phyloP scores from a whole-genome alignment of 2,329 filamentous ascomycete species.

The Capronia americana region DNA sequence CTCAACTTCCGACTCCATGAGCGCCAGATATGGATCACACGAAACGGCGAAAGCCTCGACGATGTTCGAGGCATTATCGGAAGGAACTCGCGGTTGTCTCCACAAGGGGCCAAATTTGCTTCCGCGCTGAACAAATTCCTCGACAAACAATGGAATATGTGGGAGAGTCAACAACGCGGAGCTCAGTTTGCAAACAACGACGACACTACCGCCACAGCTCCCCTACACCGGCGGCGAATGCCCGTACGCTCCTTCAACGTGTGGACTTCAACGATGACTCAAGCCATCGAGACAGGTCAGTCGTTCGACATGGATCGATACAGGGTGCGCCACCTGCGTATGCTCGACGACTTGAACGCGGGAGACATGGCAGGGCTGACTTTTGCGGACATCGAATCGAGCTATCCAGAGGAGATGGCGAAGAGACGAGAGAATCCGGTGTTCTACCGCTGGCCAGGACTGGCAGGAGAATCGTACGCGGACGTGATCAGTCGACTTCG shows the following conservation, averaged over 20 bases:
- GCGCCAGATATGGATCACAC: slow-evolving; percentile 95
- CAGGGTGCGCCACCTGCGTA: slow-evolving; percentile 95
- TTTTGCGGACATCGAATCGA: slow-evolving; percentile 81
- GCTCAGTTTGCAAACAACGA: background rate
- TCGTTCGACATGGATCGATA: slow-evolving; percentile 94
- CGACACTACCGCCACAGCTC: background rate
- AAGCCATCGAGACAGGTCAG: slow-evolving; percentile 83
- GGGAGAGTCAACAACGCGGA: slow-evolving; percentile 66
- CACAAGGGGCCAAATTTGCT: slow-evolving; percentile 79
- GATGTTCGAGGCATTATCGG: slow-evolving; percentile 88
- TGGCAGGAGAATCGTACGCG: slow-evolving; percentile 93
- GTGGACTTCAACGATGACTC: slow-evolving; percentile 97
- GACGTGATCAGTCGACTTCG: slow-evolving; percentile 94
- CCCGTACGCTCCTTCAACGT: slow-evolving; percentile 74
- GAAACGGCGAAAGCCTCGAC: slow-evolving; percentile 88
- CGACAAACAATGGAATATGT: slow-evolving; percentile 76
- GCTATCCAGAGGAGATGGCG: slow-evolving; percentile 78
- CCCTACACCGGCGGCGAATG: slow-evolving; percentile 58
- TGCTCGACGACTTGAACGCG: slow-evolving; percentile 94
- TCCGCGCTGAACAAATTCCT: slow-evolving; percentile 82
- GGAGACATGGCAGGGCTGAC: slow-evolving; percentile 94
- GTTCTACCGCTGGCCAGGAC: slow-evolving; percentile 93
- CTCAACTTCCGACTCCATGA: slow-evolving; percentile 96
- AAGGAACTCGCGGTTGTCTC: slow-evolving; percentile 83
- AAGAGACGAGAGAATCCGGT: slow-evolving; percentile 84